Evolutionary conservation across 177 flowering plant species (phyloP).

Genomic region (Tripterygium wilfordii): DNA sequence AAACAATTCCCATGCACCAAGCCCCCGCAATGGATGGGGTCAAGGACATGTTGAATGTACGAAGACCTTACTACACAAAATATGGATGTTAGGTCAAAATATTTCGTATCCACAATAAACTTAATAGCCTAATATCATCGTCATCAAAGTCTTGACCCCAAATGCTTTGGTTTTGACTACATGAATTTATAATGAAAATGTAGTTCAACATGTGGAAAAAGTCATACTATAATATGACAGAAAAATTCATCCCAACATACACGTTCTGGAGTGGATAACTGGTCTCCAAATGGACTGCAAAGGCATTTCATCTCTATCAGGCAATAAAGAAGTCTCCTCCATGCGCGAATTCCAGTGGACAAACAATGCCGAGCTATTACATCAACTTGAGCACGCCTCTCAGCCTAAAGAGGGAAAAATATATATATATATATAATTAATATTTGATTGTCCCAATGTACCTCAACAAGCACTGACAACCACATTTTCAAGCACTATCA

Average conservation of each 20-base stretch:
- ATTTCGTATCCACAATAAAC: too few relatives aligned
- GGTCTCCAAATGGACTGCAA: constrained; percentile 63
- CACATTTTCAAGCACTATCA: constrained; percentile 8
- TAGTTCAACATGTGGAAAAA: background rate
- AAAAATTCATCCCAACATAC: constrained; percentile 32
- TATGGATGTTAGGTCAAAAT: too few relatives aligned
- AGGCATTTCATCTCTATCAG: constrained; percentile 76
- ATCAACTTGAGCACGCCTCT: constrained; percentile 81
- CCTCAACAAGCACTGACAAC: background rate
- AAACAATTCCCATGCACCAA: background rate
- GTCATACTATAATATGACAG: background rate
- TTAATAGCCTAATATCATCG: too few relatives aligned
- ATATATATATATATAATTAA: background rate
- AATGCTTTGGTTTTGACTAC: too few relatives aligned
- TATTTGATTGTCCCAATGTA: background rate
- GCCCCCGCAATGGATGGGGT: too few relatives aligned
- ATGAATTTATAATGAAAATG: too few relatives aligned
- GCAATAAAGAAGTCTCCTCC: constrained; percentile 88
- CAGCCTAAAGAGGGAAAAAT: constrained; percentile 51
- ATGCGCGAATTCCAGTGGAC: constrained; percentile 62
- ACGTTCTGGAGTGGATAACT: constrained; percentile 43
- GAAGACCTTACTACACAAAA: too few relatives aligned
- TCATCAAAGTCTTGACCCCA: too few relatives aligned
- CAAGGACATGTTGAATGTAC: too few relatives aligned
- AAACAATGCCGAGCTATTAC: constrained; percentile 49